Percentiles rank a stretch among this genome's conserved stretches.
phyloP scores from a whole-genome alignment of 2,329 filamentous ascomycete genomes.

The Fusarium sp. region DNA sequence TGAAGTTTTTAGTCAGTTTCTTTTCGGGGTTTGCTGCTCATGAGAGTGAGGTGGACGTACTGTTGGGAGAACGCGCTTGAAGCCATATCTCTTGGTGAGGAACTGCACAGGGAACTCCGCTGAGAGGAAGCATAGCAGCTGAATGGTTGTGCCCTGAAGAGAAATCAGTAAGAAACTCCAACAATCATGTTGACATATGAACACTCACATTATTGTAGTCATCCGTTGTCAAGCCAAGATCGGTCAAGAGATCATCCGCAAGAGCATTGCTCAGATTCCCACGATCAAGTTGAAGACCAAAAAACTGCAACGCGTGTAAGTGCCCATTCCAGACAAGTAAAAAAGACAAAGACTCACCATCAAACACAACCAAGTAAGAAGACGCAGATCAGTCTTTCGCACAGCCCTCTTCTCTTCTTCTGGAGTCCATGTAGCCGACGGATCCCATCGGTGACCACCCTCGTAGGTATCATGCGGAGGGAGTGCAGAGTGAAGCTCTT shows the following conservation, averaged over 20 bases:
- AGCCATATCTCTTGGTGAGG: conserved; percentile 64
- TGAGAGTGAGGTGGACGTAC: conserved; percentile 16
- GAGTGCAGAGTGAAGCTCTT: conserved; percentile 47
- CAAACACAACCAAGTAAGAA: conserved; percentile 54
- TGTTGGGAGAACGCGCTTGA: conserved; percentile 62
- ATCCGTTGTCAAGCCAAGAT: conserved; percentile 56
- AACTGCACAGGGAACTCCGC: conserved; percentile 67
- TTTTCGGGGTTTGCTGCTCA: background rate
- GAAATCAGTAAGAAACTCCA: background rate
- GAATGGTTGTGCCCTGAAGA: conserved; percentile 59
- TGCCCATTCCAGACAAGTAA: no score
- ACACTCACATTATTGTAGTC: conserved; percentile 61
- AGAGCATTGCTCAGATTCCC: conserved; percentile 69
- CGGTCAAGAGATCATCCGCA: conserved; percentile 67
- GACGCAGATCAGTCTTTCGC: conserved; percentile 58
- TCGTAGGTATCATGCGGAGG: conserved; percentile 50
- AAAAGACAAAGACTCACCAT: conserved; percentile 50
- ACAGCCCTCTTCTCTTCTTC: conserved; percentile 65
- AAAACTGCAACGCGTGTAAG: conserved; percentile 55
- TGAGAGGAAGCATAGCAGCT: conserved; percentile 60
- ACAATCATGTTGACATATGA: background rate
- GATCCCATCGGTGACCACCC: conserved; percentile 54
- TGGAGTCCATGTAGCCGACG: conserved; percentile 57
- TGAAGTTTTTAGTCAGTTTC: background rate
- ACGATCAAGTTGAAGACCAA: conserved; percentile 68